Conservation (phyloP, 805 yeast genomes). For the Ogataea nitratoaversa region DNA sequence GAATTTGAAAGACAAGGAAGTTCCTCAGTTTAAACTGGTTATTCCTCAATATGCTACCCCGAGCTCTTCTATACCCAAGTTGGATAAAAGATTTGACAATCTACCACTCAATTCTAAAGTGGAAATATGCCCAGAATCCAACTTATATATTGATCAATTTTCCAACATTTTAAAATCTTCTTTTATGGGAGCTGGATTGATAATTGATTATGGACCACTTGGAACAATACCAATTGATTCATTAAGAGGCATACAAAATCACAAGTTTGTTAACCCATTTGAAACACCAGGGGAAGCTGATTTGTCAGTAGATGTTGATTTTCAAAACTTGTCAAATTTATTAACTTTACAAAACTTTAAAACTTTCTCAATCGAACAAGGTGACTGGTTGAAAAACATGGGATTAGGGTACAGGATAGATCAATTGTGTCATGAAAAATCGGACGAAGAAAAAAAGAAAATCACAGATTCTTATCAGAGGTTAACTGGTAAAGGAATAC, state of each 20-base stretch:
- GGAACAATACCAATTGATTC: conserved; percentile 63
- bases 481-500: conserved; percentile 54
- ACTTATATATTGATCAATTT: conserved; percentile 52
- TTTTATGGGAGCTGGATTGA: conserved; percentile 57
- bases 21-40: conserved; percentile 57
- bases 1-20: conserved; percentile 13
- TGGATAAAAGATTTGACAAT: conserved; percentile 45
- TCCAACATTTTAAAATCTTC: conserved; percentile 32
- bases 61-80: conserved; percentile 51
- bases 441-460: conserved; percentile 43
- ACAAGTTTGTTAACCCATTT: conserved; percentile 72
- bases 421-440: conserved; percentile 45
- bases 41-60: conserved; percentile 59
- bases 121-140: conserved; percentile 74
- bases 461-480: conserved; percentile 57
- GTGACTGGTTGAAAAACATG: conserved; percentile 70
- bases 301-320: conserved; percentile 80
- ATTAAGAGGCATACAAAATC: conserved; percentile 68
- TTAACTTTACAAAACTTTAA: conserved; percentile 22
- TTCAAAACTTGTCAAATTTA: conserved; percentile 48
- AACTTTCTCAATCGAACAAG: conserved; percentile 48
- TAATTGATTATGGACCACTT: conserved; percentile 74
- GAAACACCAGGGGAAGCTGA: conserved; percentile 76
- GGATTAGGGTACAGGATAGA: conserved; percentile 72
- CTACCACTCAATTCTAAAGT: conserved; percentile 55